phyloP scores from a whole-genome alignment of 2,329 filamentous ascomycete genomes.

The Sporothrix inflata region DNA sequence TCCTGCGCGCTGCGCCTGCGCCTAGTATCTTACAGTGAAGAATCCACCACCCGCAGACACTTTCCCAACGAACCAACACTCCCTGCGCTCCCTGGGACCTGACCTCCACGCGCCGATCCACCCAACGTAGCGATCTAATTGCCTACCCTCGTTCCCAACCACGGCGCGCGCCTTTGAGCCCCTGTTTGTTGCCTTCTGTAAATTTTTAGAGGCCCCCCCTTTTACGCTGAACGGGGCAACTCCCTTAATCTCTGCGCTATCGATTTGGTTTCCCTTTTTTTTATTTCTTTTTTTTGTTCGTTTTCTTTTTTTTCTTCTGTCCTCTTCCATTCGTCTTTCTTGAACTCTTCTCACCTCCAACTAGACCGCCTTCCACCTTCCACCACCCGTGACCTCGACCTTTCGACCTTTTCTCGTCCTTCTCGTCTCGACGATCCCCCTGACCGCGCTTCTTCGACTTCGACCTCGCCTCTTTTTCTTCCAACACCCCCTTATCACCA shows the following conservation, averaged over 20 bases:
- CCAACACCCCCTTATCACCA: background rate
- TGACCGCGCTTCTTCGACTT: background rate
- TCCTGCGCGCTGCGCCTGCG: background rate
- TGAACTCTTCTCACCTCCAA: background rate
- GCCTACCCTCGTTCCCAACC: background rate
- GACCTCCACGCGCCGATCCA: conserved; percentile 14
- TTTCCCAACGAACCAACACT: conserved; percentile 1
- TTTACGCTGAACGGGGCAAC: conserved; percentile 7
- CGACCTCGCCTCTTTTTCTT: background rate
- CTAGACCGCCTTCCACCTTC: conserved; percentile 3
- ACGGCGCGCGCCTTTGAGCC: background rate
- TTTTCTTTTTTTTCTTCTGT: background rate
- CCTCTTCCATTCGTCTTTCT: background rate
- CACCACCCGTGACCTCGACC: background rate
- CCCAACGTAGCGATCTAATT: conserved; percentile 1
- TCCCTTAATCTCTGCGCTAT: conserved; percentile 16
- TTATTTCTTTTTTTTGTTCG: background rate
- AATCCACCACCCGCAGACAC: background rate
- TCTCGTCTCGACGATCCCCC: background rate
- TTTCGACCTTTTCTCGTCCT: background rate
- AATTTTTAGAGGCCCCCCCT: background rate
- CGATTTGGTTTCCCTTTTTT: background rate
- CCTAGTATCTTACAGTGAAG: background rate
- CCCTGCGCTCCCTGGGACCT: background rate
- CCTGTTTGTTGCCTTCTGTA: conserved; percentile 11